Percentiles rank a stretch among this genome's conserved stretches.
phyloP scores from a whole-genome alignment of 2,329 filamentous ascomycete genomes.

The Immersiporthe knoxdaviesiana region DNA sequence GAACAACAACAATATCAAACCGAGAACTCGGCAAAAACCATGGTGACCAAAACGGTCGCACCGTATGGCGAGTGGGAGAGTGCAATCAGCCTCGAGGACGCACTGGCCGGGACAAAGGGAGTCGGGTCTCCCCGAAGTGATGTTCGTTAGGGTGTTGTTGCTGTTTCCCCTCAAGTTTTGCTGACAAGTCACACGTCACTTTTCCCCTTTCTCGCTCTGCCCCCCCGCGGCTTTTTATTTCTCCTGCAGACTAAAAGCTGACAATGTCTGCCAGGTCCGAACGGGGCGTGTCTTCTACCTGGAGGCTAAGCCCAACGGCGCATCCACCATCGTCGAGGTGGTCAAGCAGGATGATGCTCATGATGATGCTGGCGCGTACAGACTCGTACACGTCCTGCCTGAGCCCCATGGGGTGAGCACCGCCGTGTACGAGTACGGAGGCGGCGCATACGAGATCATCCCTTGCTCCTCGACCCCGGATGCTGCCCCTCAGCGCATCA shows the following conservation, averaged over 20 bases:
- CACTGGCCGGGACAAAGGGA: constrained; percentile 40
- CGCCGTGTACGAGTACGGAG: constrained; percentile 25
- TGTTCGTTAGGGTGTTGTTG: constrained; percentile 34
- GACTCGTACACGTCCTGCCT: constrained; percentile 30
- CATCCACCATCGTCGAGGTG: constrained; percentile 49
- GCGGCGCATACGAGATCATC: constrained; percentile 20
- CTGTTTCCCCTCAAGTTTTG: no score
- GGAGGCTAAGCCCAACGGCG: constrained; percentile 45
- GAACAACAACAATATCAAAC: background rate
- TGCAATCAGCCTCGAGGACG: constrained; percentile 42
- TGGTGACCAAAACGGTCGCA: constrained; percentile 35
- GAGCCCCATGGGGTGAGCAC: constrained; percentile 25
- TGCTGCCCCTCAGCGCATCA: constrained; percentile 37
- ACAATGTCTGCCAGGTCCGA: constrained; percentile 30
- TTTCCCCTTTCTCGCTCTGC: background rate
- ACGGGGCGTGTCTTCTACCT: constrained; percentile 44
- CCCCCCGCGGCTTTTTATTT: background rate
- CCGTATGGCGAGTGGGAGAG: constrained; percentile 47
- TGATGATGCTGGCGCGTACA: background rate
- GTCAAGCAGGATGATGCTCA: constrained; percentile 32
- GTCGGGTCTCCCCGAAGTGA: constrained; percentile 43
- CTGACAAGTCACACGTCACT: background rate
- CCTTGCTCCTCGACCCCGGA: constrained; percentile 34
- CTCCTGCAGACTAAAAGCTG: background rate
- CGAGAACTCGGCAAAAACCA: constrained; percentile 15